Evolutionary conservation across 1,139 yeast genomes (phyloP).

Genomic region (Debaryomyces sp.): DNA sequence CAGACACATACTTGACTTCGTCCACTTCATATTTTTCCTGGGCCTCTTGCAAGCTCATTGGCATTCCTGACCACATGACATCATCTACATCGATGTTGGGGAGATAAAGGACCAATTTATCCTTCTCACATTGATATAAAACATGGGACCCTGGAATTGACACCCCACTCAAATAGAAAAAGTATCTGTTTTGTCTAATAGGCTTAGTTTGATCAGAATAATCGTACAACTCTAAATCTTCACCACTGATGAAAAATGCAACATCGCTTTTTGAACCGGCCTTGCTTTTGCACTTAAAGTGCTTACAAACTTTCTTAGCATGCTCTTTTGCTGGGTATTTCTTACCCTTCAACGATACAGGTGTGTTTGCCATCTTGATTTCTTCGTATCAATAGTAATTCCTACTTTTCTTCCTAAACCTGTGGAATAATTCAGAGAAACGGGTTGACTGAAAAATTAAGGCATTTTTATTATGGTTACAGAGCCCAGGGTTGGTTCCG

Average conservation of each 20-base stretch:
- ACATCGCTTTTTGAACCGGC: constrained; percentile 16
- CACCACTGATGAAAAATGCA: constrained; percentile 68
- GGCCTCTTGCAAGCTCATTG: constrained; percentile 72
- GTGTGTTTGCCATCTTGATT: constrained; percentile 7
- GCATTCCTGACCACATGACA: constrained; percentile 96
- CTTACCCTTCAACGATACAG: constrained; percentile 25
- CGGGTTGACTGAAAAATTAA: not conserved
- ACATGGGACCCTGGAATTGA: constrained; percentile 78
- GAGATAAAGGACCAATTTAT: constrained; percentile 68
- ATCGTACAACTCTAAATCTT: constrained; percentile 60
- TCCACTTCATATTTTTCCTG: constrained; percentile 72
- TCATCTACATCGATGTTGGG: constrained; percentile 87
- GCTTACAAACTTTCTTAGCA: constrained; percentile 53
- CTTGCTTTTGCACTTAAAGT: constrained; percentile 32
- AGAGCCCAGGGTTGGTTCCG: constrained; percentile 2
- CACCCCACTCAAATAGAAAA: constrained; percentile 85
- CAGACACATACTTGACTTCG: constrained; percentile 64
- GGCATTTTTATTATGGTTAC: not conserved
- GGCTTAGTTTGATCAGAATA: constrained; percentile 82
- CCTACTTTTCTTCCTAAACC: not conserved
- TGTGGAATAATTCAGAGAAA: not conserved
- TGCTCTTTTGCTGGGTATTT: constrained; percentile 81
- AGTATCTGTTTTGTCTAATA: constrained; percentile 87
- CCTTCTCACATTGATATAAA: constrained; percentile 55
- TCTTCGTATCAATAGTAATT: not conserved